Conservation (phyloP, 768 basidiomycete species). For the Mycena haematopus region DNA sequence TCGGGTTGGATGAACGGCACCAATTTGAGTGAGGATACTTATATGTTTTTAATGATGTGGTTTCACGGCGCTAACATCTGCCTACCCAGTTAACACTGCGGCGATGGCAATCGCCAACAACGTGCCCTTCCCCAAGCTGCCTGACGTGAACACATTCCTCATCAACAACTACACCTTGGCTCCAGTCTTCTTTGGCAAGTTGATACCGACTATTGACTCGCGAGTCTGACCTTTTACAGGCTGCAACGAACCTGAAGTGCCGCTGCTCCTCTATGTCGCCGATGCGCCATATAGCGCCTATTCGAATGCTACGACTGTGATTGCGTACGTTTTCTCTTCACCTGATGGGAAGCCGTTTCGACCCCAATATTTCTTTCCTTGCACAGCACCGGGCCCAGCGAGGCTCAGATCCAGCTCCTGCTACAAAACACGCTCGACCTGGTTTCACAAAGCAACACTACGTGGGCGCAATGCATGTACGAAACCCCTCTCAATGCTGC, state of each 20-base stretch:
- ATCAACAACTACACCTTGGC: constrained; percentile 21
- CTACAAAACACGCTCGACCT: constrained; percentile 21
- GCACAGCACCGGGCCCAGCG: constrained; percentile 13
- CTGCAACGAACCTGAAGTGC: constrained; percentile 19
- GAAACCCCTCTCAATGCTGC: not conserved
- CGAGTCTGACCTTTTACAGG: constrained; percentile 13
- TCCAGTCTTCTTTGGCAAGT: constrained; percentile 12
- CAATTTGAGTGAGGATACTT: constrained; percentile 12
- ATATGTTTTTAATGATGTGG: not conserved
- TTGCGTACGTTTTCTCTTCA: constrained; percentile 7
- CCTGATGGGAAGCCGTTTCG: not conserved
- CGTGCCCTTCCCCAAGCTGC: constrained; percentile 16
- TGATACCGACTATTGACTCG: not conserved
- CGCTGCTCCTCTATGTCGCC: constrained; percentile 16
- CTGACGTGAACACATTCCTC: constrained; percentile 15
- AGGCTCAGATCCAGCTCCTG: constrained; percentile 16
- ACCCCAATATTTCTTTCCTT: not conserved
- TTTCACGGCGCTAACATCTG: constrained; percentile 3
- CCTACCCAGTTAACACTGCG: constrained; percentile 15
- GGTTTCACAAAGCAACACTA: constrained; percentile 19
- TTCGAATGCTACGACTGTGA: constrained; percentile 10
- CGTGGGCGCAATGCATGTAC: constrained; percentile 19
- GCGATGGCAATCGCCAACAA: constrained; percentile 16
- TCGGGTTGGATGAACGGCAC: constrained; percentile 21
- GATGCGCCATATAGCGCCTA: constrained; percentile 19